Conservation (phyloP, 352 stramenopile genomes). For the Phytophthora sansomeana region DNA sequence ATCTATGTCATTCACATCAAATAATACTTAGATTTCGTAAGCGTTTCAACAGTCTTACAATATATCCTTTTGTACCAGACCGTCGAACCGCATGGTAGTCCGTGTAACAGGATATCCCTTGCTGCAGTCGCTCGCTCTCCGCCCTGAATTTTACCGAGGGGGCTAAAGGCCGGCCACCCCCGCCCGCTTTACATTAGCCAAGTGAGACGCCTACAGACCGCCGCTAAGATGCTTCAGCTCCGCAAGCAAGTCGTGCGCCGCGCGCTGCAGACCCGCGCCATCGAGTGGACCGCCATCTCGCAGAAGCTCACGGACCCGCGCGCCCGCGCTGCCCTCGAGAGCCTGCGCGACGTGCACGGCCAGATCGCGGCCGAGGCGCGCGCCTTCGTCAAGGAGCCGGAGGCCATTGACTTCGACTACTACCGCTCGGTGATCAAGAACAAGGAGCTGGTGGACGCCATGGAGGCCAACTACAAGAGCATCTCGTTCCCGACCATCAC, state of each 20-base stretch:
- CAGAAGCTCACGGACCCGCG: constrained; percentile 82
- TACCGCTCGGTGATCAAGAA: constrained; percentile 90
- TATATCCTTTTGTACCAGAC: too few species aligned
- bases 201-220: constrained; percentile 20
- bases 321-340: constrained; percentile 79
- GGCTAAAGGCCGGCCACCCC: constrained; percentile 8
- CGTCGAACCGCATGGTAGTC: not conserved
- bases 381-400: constrained; percentile 76
- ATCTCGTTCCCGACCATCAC: constrained; percentile 86
- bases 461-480: constrained; percentile 90
- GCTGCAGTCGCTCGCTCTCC: constrained; percentile 27
- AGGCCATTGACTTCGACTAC: constrained; percentile 89
- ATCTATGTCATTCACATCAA: not conserved
- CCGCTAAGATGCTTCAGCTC: constrained; percentile 70
- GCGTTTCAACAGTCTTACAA: not conserved
- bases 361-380: constrained; percentile 81
- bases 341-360: constrained; percentile 78
- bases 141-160: constrained; percentile 37
- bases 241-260: constrained; percentile 81
- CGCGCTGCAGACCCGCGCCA: constrained; percentile 58
- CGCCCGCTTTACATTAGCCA: constrained; percentile 40
- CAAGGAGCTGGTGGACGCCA: constrained; percentile 87
- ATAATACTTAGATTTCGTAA: not conserved
- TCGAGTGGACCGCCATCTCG: constrained; percentile 76
- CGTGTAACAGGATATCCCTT: not conserved